Conservation (phyloP, 176 grass and related monocot genomes). For the Tuctoria greenei region DNA sequence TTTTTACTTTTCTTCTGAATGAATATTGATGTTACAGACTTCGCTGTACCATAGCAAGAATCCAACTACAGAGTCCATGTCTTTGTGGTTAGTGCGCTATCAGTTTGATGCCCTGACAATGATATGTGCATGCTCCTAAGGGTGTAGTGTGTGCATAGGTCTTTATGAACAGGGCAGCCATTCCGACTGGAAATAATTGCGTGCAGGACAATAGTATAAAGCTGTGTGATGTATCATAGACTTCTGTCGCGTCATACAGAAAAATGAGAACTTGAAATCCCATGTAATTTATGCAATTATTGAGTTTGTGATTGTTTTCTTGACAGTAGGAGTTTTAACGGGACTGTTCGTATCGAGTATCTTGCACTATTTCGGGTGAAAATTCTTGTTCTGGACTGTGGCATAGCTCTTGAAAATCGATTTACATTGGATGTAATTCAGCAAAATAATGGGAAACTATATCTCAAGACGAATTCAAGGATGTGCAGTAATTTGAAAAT, state of each 20-base stretch:
- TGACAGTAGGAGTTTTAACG: background rate
- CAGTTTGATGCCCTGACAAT: constrained; percentile 39
- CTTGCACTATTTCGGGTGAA: too few relatives aligned
- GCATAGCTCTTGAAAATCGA: background rate
- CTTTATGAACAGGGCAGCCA: constrained; percentile 38
- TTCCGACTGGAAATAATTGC: constrained; percentile 37
- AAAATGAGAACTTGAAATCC: background rate
- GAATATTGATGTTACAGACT: constrained; percentile 37
- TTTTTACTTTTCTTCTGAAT: constrained; percentile 25
- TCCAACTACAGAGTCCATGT: constrained; percentile 41
- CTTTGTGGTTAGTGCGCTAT: constrained; percentile 38
- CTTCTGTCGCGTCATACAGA: constrained; percentile 19
- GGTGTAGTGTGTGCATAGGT: constrained; percentile 16
- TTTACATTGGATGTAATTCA: background rate
- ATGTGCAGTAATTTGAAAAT: background rate
- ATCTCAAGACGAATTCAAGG: background rate
- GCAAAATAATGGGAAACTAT: background rate
- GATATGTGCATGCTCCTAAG: constrained; percentile 32
- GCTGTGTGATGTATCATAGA: background rate
- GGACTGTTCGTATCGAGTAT: background rate
- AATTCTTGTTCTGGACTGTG: too few relatives aligned
- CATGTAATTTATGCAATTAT: too few relatives aligned
- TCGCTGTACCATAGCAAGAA: constrained; percentile 38
- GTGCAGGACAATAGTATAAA: background rate
- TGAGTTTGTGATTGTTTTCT: background rate